Conservation (phyloP, 2,329 filamentous ascomycete genomes). For the Aspergillus thermomutatus region DNA sequence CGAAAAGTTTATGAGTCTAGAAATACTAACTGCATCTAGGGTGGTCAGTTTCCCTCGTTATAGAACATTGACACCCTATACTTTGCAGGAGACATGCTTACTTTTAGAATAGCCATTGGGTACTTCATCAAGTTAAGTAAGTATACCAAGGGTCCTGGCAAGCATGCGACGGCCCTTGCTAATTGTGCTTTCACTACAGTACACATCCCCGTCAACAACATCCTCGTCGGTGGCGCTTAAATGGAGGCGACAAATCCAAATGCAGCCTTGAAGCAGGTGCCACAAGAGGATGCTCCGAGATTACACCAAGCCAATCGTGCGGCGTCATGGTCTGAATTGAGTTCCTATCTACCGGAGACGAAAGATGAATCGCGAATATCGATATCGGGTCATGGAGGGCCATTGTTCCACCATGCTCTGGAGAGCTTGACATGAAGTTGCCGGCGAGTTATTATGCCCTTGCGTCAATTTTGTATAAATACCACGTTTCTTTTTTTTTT, state of each 20-base stretch:
- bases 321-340: background rate
- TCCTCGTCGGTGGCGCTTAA: constrained; percentile 47
- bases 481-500: background rate
- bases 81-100: constrained; percentile 7
- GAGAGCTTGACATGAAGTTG: background rate
- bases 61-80: background rate
- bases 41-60: background rate
- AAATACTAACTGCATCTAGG: background rate
- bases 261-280: background rate
- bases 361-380: background rate
- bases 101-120: constrained; percentile 44
- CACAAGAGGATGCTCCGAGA: background rate
- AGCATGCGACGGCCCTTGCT: constrained; percentile 5
- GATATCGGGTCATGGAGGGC: background rate
- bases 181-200: constrained; percentile 28
- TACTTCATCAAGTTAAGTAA: constrained; percentile 60
- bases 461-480: constrained; percentile 9
- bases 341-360: background rate
- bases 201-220: constrained; percentile 51
- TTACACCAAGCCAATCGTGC: background rate
- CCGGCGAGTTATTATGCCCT: background rate
- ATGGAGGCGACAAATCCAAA: background rate
- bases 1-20: background rate
- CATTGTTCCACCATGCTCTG: background rate
- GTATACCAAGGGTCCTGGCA: constrained; percentile 18